Base-by-base conservation (phyloP, 1,139 yeast species). In the Hansenula lynferdii region DNA sequence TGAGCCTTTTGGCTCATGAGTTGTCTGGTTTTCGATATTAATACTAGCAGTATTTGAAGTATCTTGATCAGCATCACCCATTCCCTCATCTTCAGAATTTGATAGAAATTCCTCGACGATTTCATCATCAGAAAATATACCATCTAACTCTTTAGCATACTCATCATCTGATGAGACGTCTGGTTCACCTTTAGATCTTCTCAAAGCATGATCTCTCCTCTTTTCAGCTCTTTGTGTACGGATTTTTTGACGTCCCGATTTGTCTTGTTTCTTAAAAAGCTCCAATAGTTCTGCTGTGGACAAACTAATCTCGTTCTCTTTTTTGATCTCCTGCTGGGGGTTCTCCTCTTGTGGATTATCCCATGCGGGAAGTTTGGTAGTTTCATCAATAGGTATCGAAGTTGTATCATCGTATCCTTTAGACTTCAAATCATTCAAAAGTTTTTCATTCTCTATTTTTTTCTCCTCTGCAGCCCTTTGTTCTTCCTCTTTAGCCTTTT, bases 121-220 rank as follows among this genome's bases (percentile, higher is more conserved):
- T 11, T n/a, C 22, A 8, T 38, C 41, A 35, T 35, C 41, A 6
- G 39, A 35, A 23, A 35, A 35, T 6, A n/a, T 4, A 18, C 39
- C 39, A 35, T 39, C 39, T 2, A 35, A 19, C 5, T 25, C 29
- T 10, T 20, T 10, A 20, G 14, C 18, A 8, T 18, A 39, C 6
- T 12, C 21, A 20, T 39, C 40, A 25, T 37, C 42, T 8, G 31
- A 34, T 24, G 38, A 33, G 15, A 37, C 27, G 24, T 34, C 26
- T 11, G 19, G 5, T 28, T 34, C 42, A 14, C 35, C 40, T 11
- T 20, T 28, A 3, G 18, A 19, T 24, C 34, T 32, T 31, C 36
- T 31, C 10, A 7, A 21, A 5, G 16, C 20, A 21, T 34, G 37
- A 6, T 15, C 23, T 12, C n/a, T 11, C 21, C 34, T 31, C 20